Base-by-base conservation (phyloP, 208 protist species). In the Trypanosoma grayi region DNA sequence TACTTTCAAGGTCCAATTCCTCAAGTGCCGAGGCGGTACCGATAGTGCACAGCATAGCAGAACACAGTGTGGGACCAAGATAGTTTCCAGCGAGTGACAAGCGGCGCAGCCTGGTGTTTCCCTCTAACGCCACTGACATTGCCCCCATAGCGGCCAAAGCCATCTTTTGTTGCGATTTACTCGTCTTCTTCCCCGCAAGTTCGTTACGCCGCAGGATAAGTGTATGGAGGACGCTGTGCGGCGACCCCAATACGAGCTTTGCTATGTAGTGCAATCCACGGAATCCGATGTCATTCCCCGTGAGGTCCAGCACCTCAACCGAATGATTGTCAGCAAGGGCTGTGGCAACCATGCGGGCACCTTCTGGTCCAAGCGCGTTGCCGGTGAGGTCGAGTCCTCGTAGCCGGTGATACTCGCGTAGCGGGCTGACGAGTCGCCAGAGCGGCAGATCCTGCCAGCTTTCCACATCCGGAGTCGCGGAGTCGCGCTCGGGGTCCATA, bases 291-390 rank as follows among this genome's bases (percentile, higher is more conserved):
- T 60, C 55, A 63, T 92, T 92, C 40, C 87, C 89, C 2, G 79
- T 86, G 16, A 95, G 67, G 57, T 96, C 83, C 11, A 96, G 60
- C 37, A 89, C 70, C 40, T 77, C 63, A 50, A 96, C 37, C 6
- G 82, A 88, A 36, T 66, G 66, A 59, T 96, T 96, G 40, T 65
- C 59, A 24, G 73, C 51, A 28, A 96, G 68, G 8, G 87, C 85
- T 20, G 80, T 78, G 39, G 87, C 87, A 20, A 96, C 45, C 76
- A 96, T 93, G 31, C 75, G 78, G 6, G 86, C 80, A 4, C 90
- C 90, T 18, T 60, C 58, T 22, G 78, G 62, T 0, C 76, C 66
- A n/a, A 96, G 59, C 16, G 56, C 37, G 65, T 96, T 96, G 24
- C 84, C 83, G 8, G 75, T 75, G 10, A 96, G 74, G 61, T 96